phyloP scores from a whole-genome alignment of 2,329 filamentous ascomycete genomes.

The Knufia petricola region DNA sequence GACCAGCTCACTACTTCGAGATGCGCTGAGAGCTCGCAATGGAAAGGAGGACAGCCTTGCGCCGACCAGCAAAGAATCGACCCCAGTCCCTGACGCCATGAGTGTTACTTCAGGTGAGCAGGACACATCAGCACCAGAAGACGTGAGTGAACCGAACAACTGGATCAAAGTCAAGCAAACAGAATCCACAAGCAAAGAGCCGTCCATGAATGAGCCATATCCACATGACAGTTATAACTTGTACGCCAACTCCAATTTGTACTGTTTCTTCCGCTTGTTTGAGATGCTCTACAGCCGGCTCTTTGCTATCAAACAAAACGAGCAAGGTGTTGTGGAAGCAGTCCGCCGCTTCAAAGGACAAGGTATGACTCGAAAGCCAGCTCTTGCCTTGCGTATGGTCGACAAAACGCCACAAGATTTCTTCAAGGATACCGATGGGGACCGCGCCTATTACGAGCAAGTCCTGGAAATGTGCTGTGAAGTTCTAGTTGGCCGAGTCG shows the following conservation, averaged over 20 bases:
- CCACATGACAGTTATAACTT: constrained; percentile 74
- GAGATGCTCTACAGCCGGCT: constrained; percentile 82
- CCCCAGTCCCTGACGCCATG: constrained; percentile 42
- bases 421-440: constrained; percentile 55
- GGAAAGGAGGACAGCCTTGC: constrained; percentile 73
- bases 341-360: constrained; percentile 57
- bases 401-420: constrained; percentile 67
- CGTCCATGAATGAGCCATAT: constrained; percentile 71
- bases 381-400: constrained; percentile 71
- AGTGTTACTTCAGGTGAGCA: constrained; percentile 18
- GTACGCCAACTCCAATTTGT: constrained; percentile 84
- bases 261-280: constrained; percentile 90
- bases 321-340: constrained; percentile 61
- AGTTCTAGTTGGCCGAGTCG: constrained; percentile 70
- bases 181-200: constrained; percentile 32
- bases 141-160: constrained; percentile 31
- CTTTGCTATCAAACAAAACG: constrained; percentile 70
- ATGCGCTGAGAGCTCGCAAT: constrained; percentile 70
- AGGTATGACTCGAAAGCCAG: constrained; percentile 53
- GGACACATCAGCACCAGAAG: constrained; percentile 58
- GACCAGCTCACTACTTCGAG: constrained; percentile 67
- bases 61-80: constrained; percentile 76
- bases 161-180: constrained; percentile 51
- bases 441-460: constrained; percentile 73
- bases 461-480: constrained; percentile 80